A percentile compares a stretch with the other conserved stretches of the same genome.
These are phyloP conservation scores for Dioscorea cayenensis DNA, from an alignment of 116 monocot species.

Conservation along the genomic window DNA sequence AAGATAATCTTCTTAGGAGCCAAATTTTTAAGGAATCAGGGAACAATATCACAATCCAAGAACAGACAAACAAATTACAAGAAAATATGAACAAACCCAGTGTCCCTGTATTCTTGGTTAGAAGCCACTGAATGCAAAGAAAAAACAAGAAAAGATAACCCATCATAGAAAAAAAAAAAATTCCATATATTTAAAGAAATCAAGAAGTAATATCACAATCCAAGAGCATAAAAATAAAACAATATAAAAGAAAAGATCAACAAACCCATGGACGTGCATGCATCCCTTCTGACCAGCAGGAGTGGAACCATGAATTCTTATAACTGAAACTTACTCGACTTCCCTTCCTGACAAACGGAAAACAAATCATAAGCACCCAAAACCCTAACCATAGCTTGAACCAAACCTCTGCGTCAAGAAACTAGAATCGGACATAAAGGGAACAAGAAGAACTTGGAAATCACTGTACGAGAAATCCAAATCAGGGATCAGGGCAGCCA, in stretches of 20 bases:
- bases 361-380: not conserved
- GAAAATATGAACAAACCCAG: conserved; percentile 26
- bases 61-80: not conserved
- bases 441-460: conserved; percentile 47
- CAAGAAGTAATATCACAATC: no score
- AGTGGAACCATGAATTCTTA: conserved; percentile 84
- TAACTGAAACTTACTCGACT: conserved; percentile 53
- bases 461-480: conserved; percentile 64
- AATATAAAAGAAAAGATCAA: not conserved
- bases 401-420: not conserved
- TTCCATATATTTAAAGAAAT: no score
- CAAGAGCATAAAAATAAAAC: not conserved
- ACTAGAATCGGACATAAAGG: not conserved
- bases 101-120: conserved; percentile 13
- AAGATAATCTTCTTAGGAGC: no score
- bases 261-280: conserved; percentile 76
- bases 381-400: not conserved
- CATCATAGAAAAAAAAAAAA: no score
- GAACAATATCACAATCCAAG: no score
- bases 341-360: conserved; percentile 32
- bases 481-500: conserved; percentile 74
- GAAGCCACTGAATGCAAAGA: no score
- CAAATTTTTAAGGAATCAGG: no score
- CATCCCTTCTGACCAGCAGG: conserved; percentile 90
- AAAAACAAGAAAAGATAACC: no score